Conservation (phyloP, 1,284 basidiomycete species). For the Chalciporus sp. region DNA sequence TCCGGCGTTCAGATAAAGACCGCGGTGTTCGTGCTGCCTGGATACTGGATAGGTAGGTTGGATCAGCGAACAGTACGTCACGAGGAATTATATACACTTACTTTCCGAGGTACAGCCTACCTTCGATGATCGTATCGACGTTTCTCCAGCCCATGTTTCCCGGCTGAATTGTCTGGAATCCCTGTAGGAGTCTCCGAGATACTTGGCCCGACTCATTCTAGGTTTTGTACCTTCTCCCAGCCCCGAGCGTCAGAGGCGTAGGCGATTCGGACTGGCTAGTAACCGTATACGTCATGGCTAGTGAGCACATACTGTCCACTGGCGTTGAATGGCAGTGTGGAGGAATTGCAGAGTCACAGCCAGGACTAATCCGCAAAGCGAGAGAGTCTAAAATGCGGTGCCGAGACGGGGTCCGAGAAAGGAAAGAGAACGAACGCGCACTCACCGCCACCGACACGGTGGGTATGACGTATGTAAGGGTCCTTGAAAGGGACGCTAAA, state of each 20-base stretch:
- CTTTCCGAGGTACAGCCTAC: conserved; percentile 76
- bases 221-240: conserved; percentile 36
- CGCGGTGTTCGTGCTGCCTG: conserved; percentile 73
- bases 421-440: conserved; percentile 19
- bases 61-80: conserved; percentile 29
- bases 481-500: conserved; percentile 1
- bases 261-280: conserved; percentile 34
- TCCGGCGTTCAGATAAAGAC: conserved; percentile 70
- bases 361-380: conserved; percentile 29
- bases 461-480: conserved; percentile 28
- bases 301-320: conserved; percentile 19
- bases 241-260: conserved; percentile 22
- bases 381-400: conserved; percentile 33
- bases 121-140: conserved; percentile 69
- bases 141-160: conserved; percentile 70
- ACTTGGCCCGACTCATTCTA: conserved; percentile 25
- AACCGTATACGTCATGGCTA: conserved; percentile 32
- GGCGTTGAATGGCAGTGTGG: conserved; percentile 34
- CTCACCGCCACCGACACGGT: conserved; percentile 34
- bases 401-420: conserved; percentile 15
- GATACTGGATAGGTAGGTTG: conserved; percentile 47
- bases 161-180: conserved; percentile 28
- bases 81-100: conserved; percentile 41
- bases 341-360: conserved; percentile 36
- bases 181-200: conserved; percentile 29